Conservation (phyloP, 1,284 basidiomycete genomes). For the Ceratobasidium sp. region DNA sequence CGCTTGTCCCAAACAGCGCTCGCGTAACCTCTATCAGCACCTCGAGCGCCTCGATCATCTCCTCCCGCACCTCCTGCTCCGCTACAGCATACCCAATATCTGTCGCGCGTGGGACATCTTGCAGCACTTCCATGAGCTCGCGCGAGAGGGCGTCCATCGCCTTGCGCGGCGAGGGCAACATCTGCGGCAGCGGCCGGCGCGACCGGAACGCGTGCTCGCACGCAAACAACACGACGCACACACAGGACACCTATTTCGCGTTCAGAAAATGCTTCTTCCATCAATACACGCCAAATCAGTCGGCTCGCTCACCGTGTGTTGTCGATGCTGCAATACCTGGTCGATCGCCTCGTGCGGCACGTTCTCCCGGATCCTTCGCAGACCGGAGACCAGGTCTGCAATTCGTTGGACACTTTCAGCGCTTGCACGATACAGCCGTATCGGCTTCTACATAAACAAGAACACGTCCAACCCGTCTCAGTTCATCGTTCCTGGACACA, state of each 20-base stretch:
- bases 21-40: constrained; percentile 59
- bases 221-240: constrained; percentile 63
- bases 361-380: constrained; percentile 63
- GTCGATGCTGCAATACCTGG: constrained; percentile 59
- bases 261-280: too few relatives aligned
- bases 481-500: neutral
- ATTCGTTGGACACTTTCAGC: constrained; percentile 59
- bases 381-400: constrained; percentile 61
- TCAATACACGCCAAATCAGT: too few relatives aligned
- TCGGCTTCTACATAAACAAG: constrained; percentile 59
- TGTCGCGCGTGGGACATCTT: constrained; percentile 51
- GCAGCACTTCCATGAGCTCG: constrained; percentile 54
- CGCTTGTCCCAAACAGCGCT: constrained; percentile 61
- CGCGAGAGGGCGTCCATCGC: constrained; percentile 57
- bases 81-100: constrained; percentile 57
- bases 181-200: constrained; percentile 63
- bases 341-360: constrained; percentile 62
- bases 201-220: constrained; percentile 64
- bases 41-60: constrained; percentile 61
- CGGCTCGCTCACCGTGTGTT: constrained; percentile 57
- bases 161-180: constrained; percentile 61
- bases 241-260: constrained; percentile 58
- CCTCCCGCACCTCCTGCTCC: constrained; percentile 60
- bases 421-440: constrained; percentile 60
- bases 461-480: neutral